Percentiles rank a stretch among this genome's conserved stretches.
Conservation (phyloP, 139 green algal species). For the Tetratostichococcus sp. region DNA sequence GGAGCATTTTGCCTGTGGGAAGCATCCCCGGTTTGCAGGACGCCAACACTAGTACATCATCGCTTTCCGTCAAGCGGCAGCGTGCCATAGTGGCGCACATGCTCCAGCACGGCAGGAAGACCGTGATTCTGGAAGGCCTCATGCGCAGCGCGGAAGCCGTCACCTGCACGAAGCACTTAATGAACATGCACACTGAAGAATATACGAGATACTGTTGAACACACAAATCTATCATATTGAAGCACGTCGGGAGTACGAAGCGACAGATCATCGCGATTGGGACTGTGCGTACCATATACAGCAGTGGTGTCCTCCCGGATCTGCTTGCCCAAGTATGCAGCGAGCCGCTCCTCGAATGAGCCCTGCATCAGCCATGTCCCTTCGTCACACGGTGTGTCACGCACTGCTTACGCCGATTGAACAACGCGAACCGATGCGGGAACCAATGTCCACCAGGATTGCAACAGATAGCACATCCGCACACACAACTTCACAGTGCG, state of each 20-base stretch:
- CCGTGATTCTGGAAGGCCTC: slow-evolving; percentile 67
- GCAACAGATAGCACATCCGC: not conserved
- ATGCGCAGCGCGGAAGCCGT: slow-evolving; percentile 76
- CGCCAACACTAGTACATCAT: too few relatives aligned
- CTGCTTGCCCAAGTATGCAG: slow-evolving; percentile 68
- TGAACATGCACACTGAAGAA: not conserved
- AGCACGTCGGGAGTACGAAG: too few relatives aligned
- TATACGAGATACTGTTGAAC: too few relatives aligned
- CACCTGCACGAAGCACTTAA: slow-evolving; percentile 8
- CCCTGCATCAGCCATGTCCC: slow-evolving; percentile 17
- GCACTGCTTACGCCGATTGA: too few relatives aligned
- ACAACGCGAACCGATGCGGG: too few relatives aligned
- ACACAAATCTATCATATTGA: too few relatives aligned
- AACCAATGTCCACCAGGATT: too few relatives aligned
- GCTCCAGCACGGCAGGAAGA: slow-evolving; percentile 40
- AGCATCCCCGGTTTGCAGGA: too few relatives aligned
- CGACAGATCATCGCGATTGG: too few relatives aligned
- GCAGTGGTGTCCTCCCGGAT: slow-evolving; percentile 71
- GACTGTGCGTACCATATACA: slow-evolving; percentile 74
- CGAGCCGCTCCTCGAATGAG: slow-evolving; percentile 53
- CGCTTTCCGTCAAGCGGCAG: slow-evolving; percentile 7
- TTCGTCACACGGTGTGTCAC: too few relatives aligned
- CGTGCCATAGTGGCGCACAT: slow-evolving; percentile 29
- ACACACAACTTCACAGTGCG: not conserved
- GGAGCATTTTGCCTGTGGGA: too few relatives aligned